Percentiles rank a stretch among this genome's conserved stretches.
Conservation (phyloP, 257 asterid species). For the Solanum medicagineum region DNA sequence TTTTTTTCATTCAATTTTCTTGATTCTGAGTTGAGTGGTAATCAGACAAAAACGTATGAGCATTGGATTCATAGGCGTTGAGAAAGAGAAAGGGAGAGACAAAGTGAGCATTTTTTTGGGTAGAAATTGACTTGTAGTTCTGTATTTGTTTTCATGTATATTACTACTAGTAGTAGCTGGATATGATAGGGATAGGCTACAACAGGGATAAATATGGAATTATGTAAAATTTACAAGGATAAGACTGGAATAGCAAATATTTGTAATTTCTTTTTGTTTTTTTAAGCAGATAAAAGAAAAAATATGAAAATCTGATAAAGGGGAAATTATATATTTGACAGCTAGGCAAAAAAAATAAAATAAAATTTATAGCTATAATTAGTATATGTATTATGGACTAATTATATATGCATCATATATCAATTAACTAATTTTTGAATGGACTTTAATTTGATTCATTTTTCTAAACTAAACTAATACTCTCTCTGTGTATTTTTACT, state of each 20-base stretch:
- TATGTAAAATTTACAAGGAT: background rate
- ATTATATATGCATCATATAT: no score
- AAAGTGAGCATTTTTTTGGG: background rate
- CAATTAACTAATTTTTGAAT: background rate
- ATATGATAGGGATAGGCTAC: background rate
- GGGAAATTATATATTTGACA: no score
- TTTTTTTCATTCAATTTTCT: background rate
- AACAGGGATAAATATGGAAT: background rate
- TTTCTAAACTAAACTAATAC: background rate
- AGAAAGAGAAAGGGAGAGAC: background rate
- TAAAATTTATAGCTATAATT: no score
- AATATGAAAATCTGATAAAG: background rate
- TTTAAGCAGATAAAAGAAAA: background rate
- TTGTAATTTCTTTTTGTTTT: background rate
- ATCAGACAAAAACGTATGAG: slow-evolving; percentile 13
- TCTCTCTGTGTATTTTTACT: no score
- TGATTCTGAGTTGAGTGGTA: slow-evolving; percentile 1
- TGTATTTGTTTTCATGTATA: background rate
- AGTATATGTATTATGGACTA: no score
- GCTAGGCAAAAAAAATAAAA: background rate
- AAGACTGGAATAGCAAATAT: background rate
- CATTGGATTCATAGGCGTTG: slow-evolving; percentile 11
- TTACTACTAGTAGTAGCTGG: background rate
- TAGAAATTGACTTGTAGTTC: background rate
- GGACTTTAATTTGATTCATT: background rate